Evolutionary conservation across 1,284 basidiomycete genomes (phyloP), one percentile per base, ranked within the genome.

Genomic region (Tilletia setariae): DNA sequence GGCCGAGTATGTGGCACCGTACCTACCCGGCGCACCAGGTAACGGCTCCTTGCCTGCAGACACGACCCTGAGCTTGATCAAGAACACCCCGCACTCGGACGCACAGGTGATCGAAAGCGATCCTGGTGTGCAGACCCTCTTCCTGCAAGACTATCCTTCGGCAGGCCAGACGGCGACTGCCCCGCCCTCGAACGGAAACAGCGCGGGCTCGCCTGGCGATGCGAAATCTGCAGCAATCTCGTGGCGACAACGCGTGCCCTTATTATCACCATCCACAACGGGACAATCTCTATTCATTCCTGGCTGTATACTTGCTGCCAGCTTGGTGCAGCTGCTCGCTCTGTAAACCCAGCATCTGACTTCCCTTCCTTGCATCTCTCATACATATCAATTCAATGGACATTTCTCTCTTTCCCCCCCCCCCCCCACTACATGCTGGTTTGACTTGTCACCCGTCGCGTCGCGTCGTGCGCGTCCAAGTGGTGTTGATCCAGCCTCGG

Each of bases 101-200:
- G 71, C 68, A 65, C 70, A 69, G 40, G 65, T 80, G 15, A 74
- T 79, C 30, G 69, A 68, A 3, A 72, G 70, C 6, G 74, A 77
- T 59, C 71, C 75, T 0, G 79, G 75, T 2, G 72, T 78, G 21
- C 73, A 77, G 61, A 69, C 69, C 11, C 61, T 79, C 6, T 75
- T 72, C 70, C 64, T 78, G 63, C 73, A 79, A 23, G 68, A 72
- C 25, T 80, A 74, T 70, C 69, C 70, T 30, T 68, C 74, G 83
- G 74, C 53, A 11, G 76, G 74, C 15, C 47, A 70, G 28, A 70
- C 73, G 19, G 76, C 79, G 42, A 71, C 68, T 21, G 69, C 68
- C 16, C 67, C 68, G 25, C 23, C 53, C 13, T 43, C 42, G 3
- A 65, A 70, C 19, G 68, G 68, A 25, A 46, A 70, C 51, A 62